Base-by-base conservation (phyloP, 2,329 filamentous ascomycete species). In the Aspergillus bombycis region DNA sequence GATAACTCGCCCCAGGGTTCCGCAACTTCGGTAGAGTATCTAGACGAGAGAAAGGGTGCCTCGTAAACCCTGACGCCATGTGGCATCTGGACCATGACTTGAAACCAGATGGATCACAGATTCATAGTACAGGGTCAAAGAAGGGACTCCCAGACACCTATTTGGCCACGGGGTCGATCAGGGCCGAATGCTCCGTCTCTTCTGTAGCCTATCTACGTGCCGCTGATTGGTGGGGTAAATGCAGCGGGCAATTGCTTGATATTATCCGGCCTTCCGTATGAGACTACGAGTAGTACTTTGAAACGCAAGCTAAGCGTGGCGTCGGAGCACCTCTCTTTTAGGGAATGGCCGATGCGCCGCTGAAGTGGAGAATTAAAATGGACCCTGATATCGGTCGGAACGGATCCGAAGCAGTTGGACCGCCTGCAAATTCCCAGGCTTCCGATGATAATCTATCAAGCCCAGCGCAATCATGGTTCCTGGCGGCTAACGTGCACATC, bases 281-380 rank as follows among this genome's bases (percentile, higher is more conserved):
- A 26, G 21, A 14, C 45, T 19, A 16, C 2, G n/a, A 19, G 48
- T 32, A 32, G 48, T 52, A 52, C 48, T 52, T 52, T 52, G 48
- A 52, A 52, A 52, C 48, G 48, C 23, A 28, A 41, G 12, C 26
- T 30, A 26, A 4, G 12, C 4, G 46, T 58, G 56, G 38, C 41
- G 30, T 45, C 56, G 56, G 57, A 52, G 45, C 7, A 52, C 21
- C 26, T 59, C 57, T 59, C 26, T 32, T 53, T 38, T 41, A 21
- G 38, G 57, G 19, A 38, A 53, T 43, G 38, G 57, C 45, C 32
- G 57, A 58, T 50, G 43, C 38, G 41, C 30, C 43, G 57, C 16
- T 19, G 14, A 34, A 59, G 57, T 59, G 57, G 57, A 53, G 57
- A 52, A 46, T 5, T 21, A 32, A 32, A 32, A 52, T 41, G 48